Evolutionary conservation across 768 basidiomycete species (phyloP).

Genomic region (Boletus sp.): DNA sequence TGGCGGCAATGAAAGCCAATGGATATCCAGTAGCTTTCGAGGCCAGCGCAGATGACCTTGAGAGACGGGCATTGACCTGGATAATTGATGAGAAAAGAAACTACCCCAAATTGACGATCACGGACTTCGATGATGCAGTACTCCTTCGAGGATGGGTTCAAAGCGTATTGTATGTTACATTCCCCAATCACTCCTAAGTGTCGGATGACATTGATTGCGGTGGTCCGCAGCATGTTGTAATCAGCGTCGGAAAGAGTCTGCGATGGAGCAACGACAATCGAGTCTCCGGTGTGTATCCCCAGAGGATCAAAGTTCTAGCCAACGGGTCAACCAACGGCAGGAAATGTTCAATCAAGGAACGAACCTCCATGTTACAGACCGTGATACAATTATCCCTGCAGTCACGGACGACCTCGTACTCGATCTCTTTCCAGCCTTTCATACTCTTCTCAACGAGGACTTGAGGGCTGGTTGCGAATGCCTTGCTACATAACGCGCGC

Average conservation of each 20-base stretch:
- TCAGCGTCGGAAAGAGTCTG: slow-evolving; percentile 99
- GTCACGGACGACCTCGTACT: slow-evolving; percentile 98
- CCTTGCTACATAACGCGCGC: slow-evolving; percentile 84
- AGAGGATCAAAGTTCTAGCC: slow-evolving; percentile 96
- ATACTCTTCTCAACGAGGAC: slow-evolving; percentile 99
- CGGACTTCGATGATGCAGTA: slow-evolving; percentile 97
- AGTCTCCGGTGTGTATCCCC: slow-evolving; percentile 98
- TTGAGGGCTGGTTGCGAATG: slow-evolving; percentile 96
- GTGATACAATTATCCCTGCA: slow-evolving; percentile 99
- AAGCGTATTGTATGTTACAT: slow-evolving; percentile 98
- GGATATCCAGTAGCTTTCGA: slow-evolving; percentile 99
- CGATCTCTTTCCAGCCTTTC: slow-evolving; percentile 99
- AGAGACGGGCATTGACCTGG: slow-evolving; percentile 93
- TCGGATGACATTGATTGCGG: slow-evolving; percentile 98
- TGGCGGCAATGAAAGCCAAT: slow-evolving; percentile 96
- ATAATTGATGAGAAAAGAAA: slow-evolving; percentile 2
- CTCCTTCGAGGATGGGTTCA: slow-evolving; percentile 92
- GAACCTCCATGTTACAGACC: slow-evolving; percentile 99
- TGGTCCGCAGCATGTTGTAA: slow-evolving; percentile 98
- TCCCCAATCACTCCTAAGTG: slow-evolving; percentile 97
- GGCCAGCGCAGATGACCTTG: slow-evolving; percentile 94
- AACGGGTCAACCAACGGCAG: neutral
- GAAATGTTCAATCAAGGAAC: slow-evolving; percentile 24
- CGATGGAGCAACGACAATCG: slow-evolving; percentile 96
- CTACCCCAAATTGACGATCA: slow-evolving; percentile 3